Base-by-base conservation (phyloP, 768 basidiomycete species). In the Calocera cornea region DNA sequence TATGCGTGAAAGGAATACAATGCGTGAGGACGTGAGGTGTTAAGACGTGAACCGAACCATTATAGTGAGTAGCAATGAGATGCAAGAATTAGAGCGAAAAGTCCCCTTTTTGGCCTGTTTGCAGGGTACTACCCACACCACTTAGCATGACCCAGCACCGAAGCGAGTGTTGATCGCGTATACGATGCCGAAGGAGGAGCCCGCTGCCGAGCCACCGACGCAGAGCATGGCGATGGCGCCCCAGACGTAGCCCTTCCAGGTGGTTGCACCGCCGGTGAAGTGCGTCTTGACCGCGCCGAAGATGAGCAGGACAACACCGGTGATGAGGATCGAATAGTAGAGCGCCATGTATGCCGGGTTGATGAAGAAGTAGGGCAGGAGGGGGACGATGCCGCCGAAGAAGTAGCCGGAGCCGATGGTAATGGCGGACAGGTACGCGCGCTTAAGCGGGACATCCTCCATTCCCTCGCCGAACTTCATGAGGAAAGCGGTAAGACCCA, bases 391-490 rank as follows among this genome's bases (percentile, higher is more conserved):
- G 14, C 80, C 80, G 16, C 80, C 80, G 69, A 79, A 71, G 68
- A 76, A 75, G 74, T 80, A 76, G 27, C 75, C 75, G 2, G 76
- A 49, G 29, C 79, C 80, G 70, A 81, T 81, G 27, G 80, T 80
- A 29, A 79, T 65, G 3, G 79, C 79, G 14, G 76, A 77, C 68
- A 80, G 77, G 70, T 76, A 79, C n/a, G 79, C 71, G 29, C 80
- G 70, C 0, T 75, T 75, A 65, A 70, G 70, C 8, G 78, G 77
- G n/a, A 77, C 76, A 72, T 81, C 80, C 72, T 81, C 80, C 68
- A 80, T 69, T 0, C 79, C 79, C 68, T 80, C 79, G 12, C 79
- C 80, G 49, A 80, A 80, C 71, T 79, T 79, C 67, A 81, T 73
- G 60, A 81, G 69, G 76, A 81, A 81, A 19, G 79, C 77, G 1